Conservation (phyloP, 768 basidiomycete species). For the Boletus sp. region DNA sequence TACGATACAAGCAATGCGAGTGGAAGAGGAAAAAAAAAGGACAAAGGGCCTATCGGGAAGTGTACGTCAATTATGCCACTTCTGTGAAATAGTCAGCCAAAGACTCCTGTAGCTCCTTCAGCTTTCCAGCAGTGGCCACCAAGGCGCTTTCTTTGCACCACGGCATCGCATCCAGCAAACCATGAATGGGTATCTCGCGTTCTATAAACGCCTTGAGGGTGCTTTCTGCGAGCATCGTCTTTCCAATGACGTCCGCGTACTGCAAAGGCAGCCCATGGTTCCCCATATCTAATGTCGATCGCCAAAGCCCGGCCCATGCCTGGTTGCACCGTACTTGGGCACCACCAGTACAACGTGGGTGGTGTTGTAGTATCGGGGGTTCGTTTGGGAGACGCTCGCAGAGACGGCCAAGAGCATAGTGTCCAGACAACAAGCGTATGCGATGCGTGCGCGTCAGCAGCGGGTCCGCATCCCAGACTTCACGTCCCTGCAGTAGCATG, state of each 20-base stretch:
- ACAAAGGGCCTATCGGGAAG: neutral
- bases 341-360: conserved; percentile 38
- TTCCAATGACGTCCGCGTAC: conserved; percentile 45
- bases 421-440: conserved; percentile 51
- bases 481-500: conserved; percentile 51
- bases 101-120: conserved; percentile 47
- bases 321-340: conserved; percentile 43
- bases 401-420: conserved; percentile 46
- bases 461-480: conserved; percentile 47
- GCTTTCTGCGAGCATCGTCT: conserved; percentile 48
- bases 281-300: conserved; percentile 38
- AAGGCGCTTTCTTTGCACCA: conserved; percentile 45
- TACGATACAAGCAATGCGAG: conserved; percentile 7
- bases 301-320: conserved; percentile 48
- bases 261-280: conserved; percentile 40
- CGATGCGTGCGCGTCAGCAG: conserved; percentile 47
- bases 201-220: conserved; percentile 46
- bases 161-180: conserved; percentile 42
- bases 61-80: conserved; percentile 25
- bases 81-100: conserved; percentile 49
- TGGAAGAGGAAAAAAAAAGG: neutral
- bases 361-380: conserved; percentile 44
- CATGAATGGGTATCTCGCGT: conserved; percentile 40
- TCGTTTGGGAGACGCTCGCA: conserved; percentile 43
- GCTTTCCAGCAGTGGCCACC: conserved; percentile 40